Evolutionary conservation across 2,329 filamentous ascomycete genomes (phyloP).

Genomic region (Xylariaceae sp.): DNA sequence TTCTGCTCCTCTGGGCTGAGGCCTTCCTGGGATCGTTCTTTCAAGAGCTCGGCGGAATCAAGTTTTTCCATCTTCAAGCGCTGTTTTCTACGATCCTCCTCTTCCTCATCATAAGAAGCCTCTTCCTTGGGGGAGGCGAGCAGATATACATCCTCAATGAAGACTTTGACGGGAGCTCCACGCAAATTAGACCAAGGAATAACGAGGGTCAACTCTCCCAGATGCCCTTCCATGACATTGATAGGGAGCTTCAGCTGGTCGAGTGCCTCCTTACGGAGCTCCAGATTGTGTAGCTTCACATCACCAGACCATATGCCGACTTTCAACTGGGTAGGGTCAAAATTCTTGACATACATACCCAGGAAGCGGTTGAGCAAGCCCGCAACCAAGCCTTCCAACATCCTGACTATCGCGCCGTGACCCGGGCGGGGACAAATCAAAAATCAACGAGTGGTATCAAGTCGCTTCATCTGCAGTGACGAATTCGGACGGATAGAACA

Average conservation of each 20-base stretch:
- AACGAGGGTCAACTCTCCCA: constrained; percentile 86
- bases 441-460: constrained; percentile 30
- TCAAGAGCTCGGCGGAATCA: constrained; percentile 91
- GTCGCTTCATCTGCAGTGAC: constrained; percentile 36
- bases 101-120: constrained; percentile 87
- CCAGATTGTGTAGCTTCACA: constrained; percentile 90
- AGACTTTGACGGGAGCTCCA: constrained; percentile 90
- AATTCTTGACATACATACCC: constrained; percentile 99
- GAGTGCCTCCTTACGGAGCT: constrained; percentile 90
- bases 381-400: constrained; percentile 97
- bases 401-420: constrained; percentile 69
- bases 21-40: constrained; percentile 88
- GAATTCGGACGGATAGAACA: background rate
- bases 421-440: constrained; percentile 63
- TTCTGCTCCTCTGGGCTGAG: constrained; percentile 94
- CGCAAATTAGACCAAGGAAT: constrained; percentile 98
- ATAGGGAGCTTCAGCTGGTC: constrained; percentile 96
- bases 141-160: constrained; percentile 95
- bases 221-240: constrained; percentile 93
- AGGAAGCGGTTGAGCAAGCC: constrained; percentile 98
- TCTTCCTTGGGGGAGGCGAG: constrained; percentile 95
- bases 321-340: constrained; percentile 96
- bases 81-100: constrained; percentile 84
- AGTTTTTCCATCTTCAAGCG: constrained; percentile 99
- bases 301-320: constrained; percentile 99